Percentiles rank a stretch among this genome's conserved stretches.
Conservation (phyloP, 2,329 filamentous ascomycete species). For the Alternaria sp. region DNA sequence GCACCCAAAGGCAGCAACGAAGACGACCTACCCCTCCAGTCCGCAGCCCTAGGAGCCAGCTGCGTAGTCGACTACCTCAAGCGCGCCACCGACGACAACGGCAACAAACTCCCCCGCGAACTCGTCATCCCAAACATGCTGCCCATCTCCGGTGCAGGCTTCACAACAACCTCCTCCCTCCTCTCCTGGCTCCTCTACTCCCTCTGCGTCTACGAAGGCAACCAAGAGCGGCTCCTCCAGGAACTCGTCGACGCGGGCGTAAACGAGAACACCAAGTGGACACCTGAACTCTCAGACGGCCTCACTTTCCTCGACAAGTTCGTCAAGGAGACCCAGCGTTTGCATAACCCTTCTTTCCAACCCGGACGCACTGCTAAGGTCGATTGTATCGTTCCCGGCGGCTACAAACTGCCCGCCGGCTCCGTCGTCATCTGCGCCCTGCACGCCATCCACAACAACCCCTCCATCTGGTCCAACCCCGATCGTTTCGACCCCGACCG, state of each 20-base stretch:
- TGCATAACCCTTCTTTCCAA: conserved; percentile 30
- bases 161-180: conserved; percentile 29
- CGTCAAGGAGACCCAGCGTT: conserved; percentile 31
- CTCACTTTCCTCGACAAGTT: conserved; percentile 27
- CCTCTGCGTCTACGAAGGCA: conserved; percentile 22
- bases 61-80: conserved; percentile 32
- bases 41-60: conserved; percentile 45
- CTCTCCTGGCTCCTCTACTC: conserved; percentile 29
- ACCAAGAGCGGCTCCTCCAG: conserved; percentile 27
- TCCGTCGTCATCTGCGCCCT: conserved; percentile 60
- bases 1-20: conserved; percentile 15
- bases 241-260: conserved; percentile 27
- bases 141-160: conserved; percentile 18
- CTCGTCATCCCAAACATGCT: conserved; percentile 21
- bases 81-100: conserved; percentile 28
- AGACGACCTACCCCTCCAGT: conserved; percentile 33
- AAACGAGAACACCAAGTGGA: conserved; percentile 24
- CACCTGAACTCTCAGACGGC: conserved; percentile 22
- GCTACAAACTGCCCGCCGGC: conserved; percentile 62
- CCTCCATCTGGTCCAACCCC: conserved; percentile 64
- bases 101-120: conserved; percentile 24
- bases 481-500: conserved; percentile 64
- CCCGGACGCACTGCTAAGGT: conserved; percentile 63
- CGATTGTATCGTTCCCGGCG: conserved; percentile 65
- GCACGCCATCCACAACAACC: conserved; percentile 58